A percentile compares a stretch with the other conserved stretches of the same genome.
phyloP scores from a whole-genome alignment of 169 alveolate genomes.

The Eimeria falciformis region DNA sequence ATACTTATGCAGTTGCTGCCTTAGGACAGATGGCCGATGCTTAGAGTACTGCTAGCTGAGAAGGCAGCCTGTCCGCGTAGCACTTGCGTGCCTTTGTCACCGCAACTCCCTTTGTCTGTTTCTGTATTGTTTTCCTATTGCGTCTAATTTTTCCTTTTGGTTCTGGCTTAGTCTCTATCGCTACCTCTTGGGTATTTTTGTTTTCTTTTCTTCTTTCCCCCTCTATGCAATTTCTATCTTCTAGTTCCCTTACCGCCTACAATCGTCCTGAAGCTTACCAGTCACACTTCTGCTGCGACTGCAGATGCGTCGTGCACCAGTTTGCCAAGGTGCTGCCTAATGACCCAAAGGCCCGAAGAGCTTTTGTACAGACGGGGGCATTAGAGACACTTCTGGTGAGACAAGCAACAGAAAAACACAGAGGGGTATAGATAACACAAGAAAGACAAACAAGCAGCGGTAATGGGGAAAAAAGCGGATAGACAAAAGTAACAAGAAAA shows the following conservation, averaged over 20 bases:
- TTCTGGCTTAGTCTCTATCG: neutral
- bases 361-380: conserved; percentile 95
- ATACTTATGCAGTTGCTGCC: no score
- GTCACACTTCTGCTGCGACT: neutral
- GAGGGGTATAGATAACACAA: neutral
- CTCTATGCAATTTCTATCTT: neutral
- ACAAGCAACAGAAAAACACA: neutral
- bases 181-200: neutral
- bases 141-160: neutral
- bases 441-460: no score
- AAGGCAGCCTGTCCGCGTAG: no score
- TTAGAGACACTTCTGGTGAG: conserved; percentile 88
- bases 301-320: conserved; percentile 92
- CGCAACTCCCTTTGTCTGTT: no score
- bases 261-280: no score
- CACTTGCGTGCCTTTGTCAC: no score
- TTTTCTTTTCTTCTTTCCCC: neutral
- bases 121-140: neutral
- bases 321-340: conserved; percentile 94
- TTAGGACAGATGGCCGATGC: no score
- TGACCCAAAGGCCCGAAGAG: conserved; percentile 92
- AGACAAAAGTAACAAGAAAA: no score
- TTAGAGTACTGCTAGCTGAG: no score
- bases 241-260: no score
- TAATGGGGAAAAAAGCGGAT: no score